These are phyloP conservation scores for Globisporangium sylvaticum DNA, from an alignment of 352 stramenopile species.

Conservation along the genomic window DNA sequence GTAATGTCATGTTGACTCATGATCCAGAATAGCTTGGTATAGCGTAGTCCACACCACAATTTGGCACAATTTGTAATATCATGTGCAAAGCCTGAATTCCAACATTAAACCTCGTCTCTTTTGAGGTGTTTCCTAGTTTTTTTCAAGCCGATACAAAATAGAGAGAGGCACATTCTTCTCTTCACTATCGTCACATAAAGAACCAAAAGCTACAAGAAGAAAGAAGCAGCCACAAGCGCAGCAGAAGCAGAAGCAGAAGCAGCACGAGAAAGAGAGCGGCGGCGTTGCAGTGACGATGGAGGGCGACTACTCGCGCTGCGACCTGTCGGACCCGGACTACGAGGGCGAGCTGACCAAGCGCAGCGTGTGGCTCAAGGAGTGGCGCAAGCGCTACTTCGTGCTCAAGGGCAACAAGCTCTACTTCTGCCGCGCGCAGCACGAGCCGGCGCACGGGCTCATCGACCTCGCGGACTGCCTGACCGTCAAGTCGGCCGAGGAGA, in stretches of 20 bases:
- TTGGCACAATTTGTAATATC: not conserved
- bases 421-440: constrained; percentile 72
- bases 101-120: not conserved
- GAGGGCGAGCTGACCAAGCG: constrained; percentile 88
- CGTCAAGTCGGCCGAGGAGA: constrained; percentile 89
- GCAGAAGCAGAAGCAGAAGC: not conserved
- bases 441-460: constrained; percentile 86
- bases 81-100: too few species aligned
- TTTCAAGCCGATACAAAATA: too few species aligned
- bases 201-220: not conserved
- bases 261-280: not conserved
- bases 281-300: constrained; percentile 38
- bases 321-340: constrained; percentile 83
- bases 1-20: too few species aligned
- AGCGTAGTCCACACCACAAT: not conserved
- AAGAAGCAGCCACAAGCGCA: not conserved
- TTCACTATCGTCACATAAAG: not conserved
- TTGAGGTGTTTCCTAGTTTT: not conserved
- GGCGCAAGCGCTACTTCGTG: constrained; percentile 88
- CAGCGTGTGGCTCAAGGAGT: constrained; percentile 91
- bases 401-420: constrained; percentile 91
- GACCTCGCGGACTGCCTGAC: constrained; percentile 88
- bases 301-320: constrained; percentile 66
- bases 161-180: not conserved
- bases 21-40: too few species aligned